These are phyloP conservation scores for Colletotrichum somersetense DNA, from an alignment of 2,329 filamentous ascomycete species.

Conservation along the genomic window DNA sequence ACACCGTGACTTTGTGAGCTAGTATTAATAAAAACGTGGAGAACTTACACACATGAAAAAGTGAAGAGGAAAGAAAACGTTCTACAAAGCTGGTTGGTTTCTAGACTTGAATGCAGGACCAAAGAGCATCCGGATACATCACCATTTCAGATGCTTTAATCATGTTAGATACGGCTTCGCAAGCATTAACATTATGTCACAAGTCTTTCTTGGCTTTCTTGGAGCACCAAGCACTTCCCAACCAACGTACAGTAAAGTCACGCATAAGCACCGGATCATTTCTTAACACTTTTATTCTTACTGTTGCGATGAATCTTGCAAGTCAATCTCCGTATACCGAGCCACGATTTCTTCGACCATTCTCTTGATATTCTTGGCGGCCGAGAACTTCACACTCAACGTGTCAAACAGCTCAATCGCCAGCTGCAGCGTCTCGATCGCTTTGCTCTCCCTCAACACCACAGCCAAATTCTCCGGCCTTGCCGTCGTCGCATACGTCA, in stretches of 20 bases:
- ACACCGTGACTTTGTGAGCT: no score
- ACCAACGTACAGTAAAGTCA: neutral
- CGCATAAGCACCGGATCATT: neutral
- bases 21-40: no score
- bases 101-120: no score
- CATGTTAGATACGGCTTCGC: no score
- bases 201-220: no score
- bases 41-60: neutral
- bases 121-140: no score
- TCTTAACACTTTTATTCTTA: neutral
- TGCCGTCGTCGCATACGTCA: constrained; percentile 58
- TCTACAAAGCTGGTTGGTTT: no score
- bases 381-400: constrained; percentile 49
- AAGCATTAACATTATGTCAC: no score
- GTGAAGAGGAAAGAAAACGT: neutral
- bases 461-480: constrained; percentile 50
- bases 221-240: no score
- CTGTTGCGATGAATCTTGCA: neutral
- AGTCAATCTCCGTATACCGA: constrained; percentile 44
- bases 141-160: no score
- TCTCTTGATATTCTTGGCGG: constrained; percentile 47
- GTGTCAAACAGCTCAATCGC: constrained; percentile 50
- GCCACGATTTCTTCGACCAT: constrained; percentile 45
- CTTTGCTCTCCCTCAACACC: constrained; percentile 47
- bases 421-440: constrained; percentile 49